These are phyloP conservation scores for Leishmania tropica DNA, from an alignment of 208 protist genomes.

Conservation along the genomic window DNA sequence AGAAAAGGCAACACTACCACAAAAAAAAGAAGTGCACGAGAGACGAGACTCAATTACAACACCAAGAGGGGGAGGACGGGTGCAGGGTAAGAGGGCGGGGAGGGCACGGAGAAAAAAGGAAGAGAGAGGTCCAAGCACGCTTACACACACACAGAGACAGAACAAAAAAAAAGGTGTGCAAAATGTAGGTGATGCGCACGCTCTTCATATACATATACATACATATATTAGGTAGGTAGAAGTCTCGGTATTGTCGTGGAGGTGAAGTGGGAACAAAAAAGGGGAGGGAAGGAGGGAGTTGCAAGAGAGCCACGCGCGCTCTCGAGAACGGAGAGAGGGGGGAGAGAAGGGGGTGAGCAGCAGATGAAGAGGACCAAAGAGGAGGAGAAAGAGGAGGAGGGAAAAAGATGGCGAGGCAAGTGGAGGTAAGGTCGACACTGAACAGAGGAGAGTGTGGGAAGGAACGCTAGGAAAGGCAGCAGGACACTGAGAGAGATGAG, in stretches of 20 bases:
- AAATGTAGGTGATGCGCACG: neutral
- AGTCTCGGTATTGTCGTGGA: neutral
- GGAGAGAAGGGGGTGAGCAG: neutral
- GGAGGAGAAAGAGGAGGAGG: no score
- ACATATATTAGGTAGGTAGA: neutral
- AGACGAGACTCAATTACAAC: neutral
- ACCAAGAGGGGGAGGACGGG: neutral
- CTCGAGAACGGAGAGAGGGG: neutral
- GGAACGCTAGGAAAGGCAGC: neutral
- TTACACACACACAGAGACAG: neutral
- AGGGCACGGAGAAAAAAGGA: no score
- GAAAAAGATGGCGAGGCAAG: neutral
- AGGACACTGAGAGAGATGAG: neutral
- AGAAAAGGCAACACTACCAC: neutral
- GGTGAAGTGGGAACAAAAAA: neutral
- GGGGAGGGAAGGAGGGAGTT: neutral
- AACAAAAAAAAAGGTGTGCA: neutral
- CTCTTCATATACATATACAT: neutral
- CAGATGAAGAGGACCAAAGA: neutral
- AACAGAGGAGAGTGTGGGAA: neutral
- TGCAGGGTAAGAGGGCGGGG: neutral
- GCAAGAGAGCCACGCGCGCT: neutral
- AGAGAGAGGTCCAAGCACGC: neutral
- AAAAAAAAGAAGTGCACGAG: neutral
- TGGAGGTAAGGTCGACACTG: neutral